These are phyloP conservation scores for Nakazawaea populi DNA, from an alignment of 805 yeast species.

Conservation along the genomic window DNA sequence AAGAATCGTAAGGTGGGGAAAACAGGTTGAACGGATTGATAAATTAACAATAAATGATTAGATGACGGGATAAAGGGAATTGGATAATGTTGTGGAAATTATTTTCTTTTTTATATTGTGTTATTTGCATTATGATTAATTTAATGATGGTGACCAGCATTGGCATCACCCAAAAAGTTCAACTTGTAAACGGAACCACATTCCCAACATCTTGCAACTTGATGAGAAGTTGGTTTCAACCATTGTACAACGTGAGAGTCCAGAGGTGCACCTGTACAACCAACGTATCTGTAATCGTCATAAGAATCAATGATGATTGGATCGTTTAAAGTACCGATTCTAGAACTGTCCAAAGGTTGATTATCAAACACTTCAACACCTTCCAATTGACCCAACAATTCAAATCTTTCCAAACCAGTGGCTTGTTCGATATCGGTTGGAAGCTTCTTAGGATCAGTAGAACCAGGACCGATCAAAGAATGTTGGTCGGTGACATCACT, in stretches of 20 bases:
- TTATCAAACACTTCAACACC: conserved; percentile 93
- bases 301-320: conserved; percentile 88
- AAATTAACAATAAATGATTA: too few relatives aligned
- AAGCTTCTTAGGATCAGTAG: conserved; percentile 64
- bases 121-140: too few relatives aligned
- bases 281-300: conserved; percentile 90
- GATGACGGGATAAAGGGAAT: too few relatives aligned
- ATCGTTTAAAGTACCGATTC: conserved; percentile 85
- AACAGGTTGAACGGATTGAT: too few relatives aligned
- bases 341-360: conserved; percentile 80
- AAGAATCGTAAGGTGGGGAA: too few relatives aligned
- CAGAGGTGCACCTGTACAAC: conserved; percentile 95
- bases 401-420: conserved; percentile 97
- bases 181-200: conserved; percentile 93
- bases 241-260: conserved; percentile 89
- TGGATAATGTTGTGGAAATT: neutral
- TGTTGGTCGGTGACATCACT: conserved; percentile 75
- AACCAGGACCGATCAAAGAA: conserved; percentile 88
- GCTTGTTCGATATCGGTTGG: conserved; percentile 96
- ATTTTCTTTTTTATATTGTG: too few relatives aligned
- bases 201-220: conserved; percentile 96
- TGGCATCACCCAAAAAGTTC: conserved; percentile 81
- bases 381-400: conserved; percentile 86
- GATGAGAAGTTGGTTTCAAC: conserved; percentile 79
- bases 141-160: conserved; percentile 44